Evolutionary conservation across 75 land plant genomes (phyloP).

Genomic region (Cryptomeria japonica): DNA sequence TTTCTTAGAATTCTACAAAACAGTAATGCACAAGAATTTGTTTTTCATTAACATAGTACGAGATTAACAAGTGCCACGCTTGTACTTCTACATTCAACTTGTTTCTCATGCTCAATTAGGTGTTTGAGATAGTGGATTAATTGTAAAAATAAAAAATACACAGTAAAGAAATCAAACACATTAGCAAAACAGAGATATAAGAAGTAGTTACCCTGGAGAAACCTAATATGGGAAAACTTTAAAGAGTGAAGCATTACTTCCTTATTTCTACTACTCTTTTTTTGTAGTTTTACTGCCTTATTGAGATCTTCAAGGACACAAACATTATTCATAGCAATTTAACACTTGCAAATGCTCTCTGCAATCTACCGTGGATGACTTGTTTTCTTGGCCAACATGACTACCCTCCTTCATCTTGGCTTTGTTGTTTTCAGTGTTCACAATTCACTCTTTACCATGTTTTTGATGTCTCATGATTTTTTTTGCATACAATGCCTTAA

Average conservation of each 20-base stretch:
- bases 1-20: background rate
- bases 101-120: too few relatives aligned
- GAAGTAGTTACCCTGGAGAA: too few relatives aligned
- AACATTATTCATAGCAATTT: too few relatives aligned
- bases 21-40: background rate
- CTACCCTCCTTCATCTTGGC: background rate
- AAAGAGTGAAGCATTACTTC: too few relatives aligned
- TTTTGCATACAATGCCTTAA: too few relatives aligned
- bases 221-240: background rate
- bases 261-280: too few relatives aligned
- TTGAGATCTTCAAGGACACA: background rate
- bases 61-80: background rate
- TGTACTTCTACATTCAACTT: too few relatives aligned
- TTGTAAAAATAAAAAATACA: too few relatives aligned
- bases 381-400: background rate
- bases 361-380: background rate
- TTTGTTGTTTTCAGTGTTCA: background rate
- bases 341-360: background rate
- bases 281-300: too few relatives aligned
- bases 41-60: background rate
- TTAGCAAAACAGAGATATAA: too few relatives aligned
- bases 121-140: too few relatives aligned
- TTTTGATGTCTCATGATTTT: constrained; percentile 19
- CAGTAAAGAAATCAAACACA: too few relatives aligned
- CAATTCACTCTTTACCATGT: background rate